Evolutionary conservation across 1,284 basidiomycete genomes (phyloP).

Genomic region (Malassezia obtusa): DNA sequence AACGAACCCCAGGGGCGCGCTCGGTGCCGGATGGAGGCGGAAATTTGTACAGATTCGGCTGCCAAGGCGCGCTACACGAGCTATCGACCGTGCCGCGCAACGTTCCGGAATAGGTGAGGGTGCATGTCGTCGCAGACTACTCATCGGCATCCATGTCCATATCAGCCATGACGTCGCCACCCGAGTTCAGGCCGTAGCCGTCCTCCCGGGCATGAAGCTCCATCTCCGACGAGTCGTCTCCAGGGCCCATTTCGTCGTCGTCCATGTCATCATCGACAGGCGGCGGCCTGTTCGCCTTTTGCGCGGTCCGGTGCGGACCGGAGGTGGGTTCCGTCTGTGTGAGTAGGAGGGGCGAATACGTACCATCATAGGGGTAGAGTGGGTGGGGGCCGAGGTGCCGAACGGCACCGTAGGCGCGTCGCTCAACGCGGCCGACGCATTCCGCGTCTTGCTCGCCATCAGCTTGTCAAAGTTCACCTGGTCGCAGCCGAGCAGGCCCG

Average conservation of each 20-base stretch:
- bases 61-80: not conserved
- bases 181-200: conserved; percentile 39
- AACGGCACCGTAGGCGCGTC: not conserved
- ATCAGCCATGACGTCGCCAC: conserved; percentile 42
- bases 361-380: not conserved
- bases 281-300: not conserved
- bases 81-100: not conserved
- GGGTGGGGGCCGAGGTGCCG: conserved; percentile 11
- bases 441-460: conserved; percentile 36
- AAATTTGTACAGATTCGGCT: not conserved
- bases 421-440: conserved; percentile 17
- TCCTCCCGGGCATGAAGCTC: conserved; percentile 41
- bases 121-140: not conserved
- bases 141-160: conserved; percentile 47
- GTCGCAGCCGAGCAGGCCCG: conserved; percentile 50
- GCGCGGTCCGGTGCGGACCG: not conserved
- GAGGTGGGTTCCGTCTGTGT: not conserved
- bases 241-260: conserved; percentile 26
- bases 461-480: conserved; percentile 48
- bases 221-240: conserved; percentile 36
- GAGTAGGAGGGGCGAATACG: not conserved
- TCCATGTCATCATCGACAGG: conserved; percentile 20
- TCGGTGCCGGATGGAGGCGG: not conserved
- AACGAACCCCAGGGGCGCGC: too few species aligned
- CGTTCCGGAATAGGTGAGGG: too few species aligned